Percentiles rank a stretch among this genome's conserved stretches.
These are phyloP conservation scores for Paraphoma chrysanthemicola DNA, from an alignment of 2,329 filamentous ascomycete genomes.

Conservation along the genomic window DNA sequence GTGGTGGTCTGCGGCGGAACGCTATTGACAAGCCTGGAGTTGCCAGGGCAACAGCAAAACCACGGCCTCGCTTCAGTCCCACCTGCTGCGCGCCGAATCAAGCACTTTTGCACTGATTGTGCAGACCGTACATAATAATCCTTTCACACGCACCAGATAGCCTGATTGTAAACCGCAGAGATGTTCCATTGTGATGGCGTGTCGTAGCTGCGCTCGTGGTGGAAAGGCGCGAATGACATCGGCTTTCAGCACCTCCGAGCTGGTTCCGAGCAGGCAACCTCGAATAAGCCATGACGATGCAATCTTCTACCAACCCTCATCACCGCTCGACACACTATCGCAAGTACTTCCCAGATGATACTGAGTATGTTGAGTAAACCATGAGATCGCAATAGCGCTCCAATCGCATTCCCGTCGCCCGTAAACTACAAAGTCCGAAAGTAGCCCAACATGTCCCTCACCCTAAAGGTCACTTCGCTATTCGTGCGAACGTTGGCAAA, in stretches of 20 bases:
- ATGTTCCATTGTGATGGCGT: not conserved
- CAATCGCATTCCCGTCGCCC: conserved; percentile 8
- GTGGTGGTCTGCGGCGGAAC: conserved; percentile 17
- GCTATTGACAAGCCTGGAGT: conserved; percentile 20
- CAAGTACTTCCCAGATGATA: not conserved
- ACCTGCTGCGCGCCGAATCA: not conserved
- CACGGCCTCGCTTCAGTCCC: not conserved
- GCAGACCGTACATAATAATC: not conserved
- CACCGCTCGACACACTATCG: not conserved
- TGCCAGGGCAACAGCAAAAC: conserved; percentile 9
- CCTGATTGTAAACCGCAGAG: not conserved
- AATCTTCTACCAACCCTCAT: conserved; percentile 2
- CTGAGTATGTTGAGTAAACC: not conserved
- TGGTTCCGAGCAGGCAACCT: conserved; percentile 25
- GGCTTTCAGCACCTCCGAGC: conserved; percentile 25
- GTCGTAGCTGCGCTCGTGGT: conserved; percentile 2
- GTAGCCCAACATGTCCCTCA: conserved; percentile 63
- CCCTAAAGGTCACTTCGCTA: conserved; percentile 70
- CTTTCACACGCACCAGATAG: not conserved
- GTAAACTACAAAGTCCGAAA: too few species aligned
- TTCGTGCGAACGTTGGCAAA: conserved; percentile 71
- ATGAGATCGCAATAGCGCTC: conserved; percentile 6
- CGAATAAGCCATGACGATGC: conserved; percentile 12
- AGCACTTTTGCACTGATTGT: not conserved
- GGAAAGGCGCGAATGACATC: conserved; percentile 15